Base-by-base conservation (phyloP, 192 early-diverging fungal genomes). In the Linderina pennispora region DNA sequence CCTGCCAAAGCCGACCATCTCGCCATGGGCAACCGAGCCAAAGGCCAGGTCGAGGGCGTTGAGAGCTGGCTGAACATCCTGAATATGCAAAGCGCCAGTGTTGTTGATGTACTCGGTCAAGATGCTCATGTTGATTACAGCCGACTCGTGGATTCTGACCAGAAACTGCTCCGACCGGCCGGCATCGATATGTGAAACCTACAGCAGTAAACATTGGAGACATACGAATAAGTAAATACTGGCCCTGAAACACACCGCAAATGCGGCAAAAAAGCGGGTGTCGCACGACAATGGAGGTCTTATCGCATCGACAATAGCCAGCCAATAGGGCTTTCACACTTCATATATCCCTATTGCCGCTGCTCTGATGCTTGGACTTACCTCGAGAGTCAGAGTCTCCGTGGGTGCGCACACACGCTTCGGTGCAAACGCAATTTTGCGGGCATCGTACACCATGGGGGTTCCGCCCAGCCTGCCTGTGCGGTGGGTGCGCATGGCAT, bases 21-120 rank as follows among this genome's bases (percentile, higher is more conserved):
- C 59, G 41, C 84, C 62, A n/a, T 88, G 82, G n/a, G 92, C 83
- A 0, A 82, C 58, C 36, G 94, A 88, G 15, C 89, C 79, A 38
- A 98, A 80, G 0, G 91, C 72, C 8, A 94, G 76, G 41, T 98
- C 95, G 8, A 89, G 53, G 0, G 81, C 83, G 58, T 72, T 84
- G 15, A 89, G 75, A 17, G 74, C 65, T 14, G 71, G 57, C 46
- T 67, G 51, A 34, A 69, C 51, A 3, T 61, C 40, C 23, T 48
- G 44, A 28, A 64, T 25, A 8, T 32, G 25, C 22, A 51, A 28
- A 38, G 38, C 45, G 11, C 23, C 32, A 4, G 38, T 34, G 40
- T 58, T 62, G 17, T 44, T 14, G 8, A 62, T 50, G 36, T 43
- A 76, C 33, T 58, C 53, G 14, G 50, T 45, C 23, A 70, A 19